These are phyloP conservation scores for Papiliotrema fonsecae DNA, from an alignment of 1,284 basidiomycete genomes.

Conservation along the genomic window DNA sequence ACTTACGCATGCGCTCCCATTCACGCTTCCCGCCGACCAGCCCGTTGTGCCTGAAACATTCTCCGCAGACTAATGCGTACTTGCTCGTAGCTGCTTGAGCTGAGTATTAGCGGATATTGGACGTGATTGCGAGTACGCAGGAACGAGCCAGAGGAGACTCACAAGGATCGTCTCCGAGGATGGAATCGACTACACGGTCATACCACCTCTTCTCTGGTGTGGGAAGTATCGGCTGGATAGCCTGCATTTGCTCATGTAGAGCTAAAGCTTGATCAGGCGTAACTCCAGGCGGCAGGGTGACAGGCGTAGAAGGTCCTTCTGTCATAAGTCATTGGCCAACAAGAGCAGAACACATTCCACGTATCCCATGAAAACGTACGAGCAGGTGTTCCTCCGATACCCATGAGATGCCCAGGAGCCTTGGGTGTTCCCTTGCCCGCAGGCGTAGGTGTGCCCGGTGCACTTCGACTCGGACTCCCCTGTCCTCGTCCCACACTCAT, in stretches of 20 bases:
- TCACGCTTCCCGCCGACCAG: slow-evolving; percentile 75
- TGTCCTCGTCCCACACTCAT: slow-evolving; percentile 1
- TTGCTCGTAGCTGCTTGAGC: slow-evolving; percentile 52
- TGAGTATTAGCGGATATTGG: slow-evolving; percentile 15
- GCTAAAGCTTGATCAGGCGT: slow-evolving; percentile 42
- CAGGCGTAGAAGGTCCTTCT: slow-evolving; percentile 16
- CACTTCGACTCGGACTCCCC: background rate
- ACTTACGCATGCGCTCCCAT: slow-evolving; percentile 86
- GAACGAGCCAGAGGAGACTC: slow-evolving; percentile 47
- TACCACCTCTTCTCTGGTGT: slow-evolving; percentile 76
- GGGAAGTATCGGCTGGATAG: slow-evolving; percentile 48
- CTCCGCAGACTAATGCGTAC: slow-evolving; percentile 90
- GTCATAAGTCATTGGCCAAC: too few species aligned
- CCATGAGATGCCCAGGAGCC: slow-evolving; percentile 38
- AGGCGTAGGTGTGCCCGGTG: slow-evolving; percentile 8
- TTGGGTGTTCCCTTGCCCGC: slow-evolving; percentile 26
- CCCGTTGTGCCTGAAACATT: slow-evolving; percentile 91
- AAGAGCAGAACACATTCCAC: too few species aligned
- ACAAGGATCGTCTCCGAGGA: slow-evolving; percentile 76
- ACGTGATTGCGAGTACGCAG: too few species aligned
- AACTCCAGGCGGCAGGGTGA: slow-evolving; percentile 30
- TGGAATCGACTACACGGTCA: slow-evolving; percentile 78
- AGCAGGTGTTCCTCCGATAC: slow-evolving; percentile 33
- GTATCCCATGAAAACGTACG: slow-evolving; percentile 29
- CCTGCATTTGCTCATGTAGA: slow-evolving; percentile 40